Evolutionary conservation across 805 yeast species (phyloP).

Genomic region (Suhomyces pyralidae): DNA sequence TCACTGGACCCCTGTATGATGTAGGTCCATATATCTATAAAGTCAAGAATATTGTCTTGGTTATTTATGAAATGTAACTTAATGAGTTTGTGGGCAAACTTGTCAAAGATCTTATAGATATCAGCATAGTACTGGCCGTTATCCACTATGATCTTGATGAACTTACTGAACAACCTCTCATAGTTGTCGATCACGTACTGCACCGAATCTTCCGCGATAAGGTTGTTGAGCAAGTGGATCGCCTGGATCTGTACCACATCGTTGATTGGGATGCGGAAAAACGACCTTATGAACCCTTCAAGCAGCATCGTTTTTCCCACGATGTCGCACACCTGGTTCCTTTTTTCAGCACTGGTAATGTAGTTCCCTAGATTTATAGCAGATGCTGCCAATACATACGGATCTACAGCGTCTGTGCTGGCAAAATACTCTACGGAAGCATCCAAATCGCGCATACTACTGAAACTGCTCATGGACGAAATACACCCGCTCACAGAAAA

Average conservation of each 20-base stretch:
- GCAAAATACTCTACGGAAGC: constrained; percentile 13
- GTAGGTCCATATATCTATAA: constrained; percentile 11
- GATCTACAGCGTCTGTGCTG: constrained; percentile 8
- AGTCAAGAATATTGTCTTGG: constrained; percentile 8
- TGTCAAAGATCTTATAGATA: constrained; percentile 23
- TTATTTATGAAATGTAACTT: constrained; percentile 13
- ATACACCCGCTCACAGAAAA: constrained; percentile 36
- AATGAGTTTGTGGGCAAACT: constrained; percentile 21
- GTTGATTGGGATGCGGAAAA: constrained; percentile 18
- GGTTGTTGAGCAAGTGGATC: constrained; percentile 33
- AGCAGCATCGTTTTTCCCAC: constrained; percentile 6
- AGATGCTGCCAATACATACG: constrained; percentile 28
- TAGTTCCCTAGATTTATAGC: constrained; percentile 37
- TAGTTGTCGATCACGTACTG: constrained; percentile 13
- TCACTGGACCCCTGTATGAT: constrained; percentile 6
- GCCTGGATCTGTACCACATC: constrained; percentile 39
- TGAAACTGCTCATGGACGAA: constrained; percentile 29
- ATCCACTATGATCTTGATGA: constrained; percentile 29
- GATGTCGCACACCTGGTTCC: constrained; percentile 10
- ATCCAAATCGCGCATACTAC: constrained; percentile 18
- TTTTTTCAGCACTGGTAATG: constrained; percentile 19
- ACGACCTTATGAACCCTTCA: constrained; percentile 16
- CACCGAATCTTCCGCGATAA: constrained; percentile 16
- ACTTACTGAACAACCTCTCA: constrained; percentile 11
- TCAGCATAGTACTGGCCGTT: constrained; percentile 36